Evolutionary conservation across 108 stramenopile genomes (phyloP), one percentile per base, ranked within the genome.

Genomic region (Nitzschia sp.): DNA sequence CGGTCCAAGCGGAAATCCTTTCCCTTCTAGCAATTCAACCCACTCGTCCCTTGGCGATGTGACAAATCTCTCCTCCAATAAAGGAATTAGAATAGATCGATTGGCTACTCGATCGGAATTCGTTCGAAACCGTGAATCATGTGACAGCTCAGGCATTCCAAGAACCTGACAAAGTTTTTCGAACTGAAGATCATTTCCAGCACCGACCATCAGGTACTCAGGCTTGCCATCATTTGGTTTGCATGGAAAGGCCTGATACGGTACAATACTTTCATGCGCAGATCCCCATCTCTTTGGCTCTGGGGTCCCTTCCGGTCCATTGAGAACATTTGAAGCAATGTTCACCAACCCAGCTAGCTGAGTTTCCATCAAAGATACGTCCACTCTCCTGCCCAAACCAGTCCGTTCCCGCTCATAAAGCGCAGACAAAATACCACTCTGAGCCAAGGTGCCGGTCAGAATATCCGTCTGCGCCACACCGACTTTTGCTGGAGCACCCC

Each of bases 251-350:
- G 71, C 73, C 65, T 82, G 81, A 33, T 82, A 82, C 16, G 81
- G 81, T 1, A 78, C 81, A 63, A 82, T 78, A 38, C 56, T 70
- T 71, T 75, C 77, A 57, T 82, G 81, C 1, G 73, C 81, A 47
- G 68, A 78, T 17, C 81, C 77, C 55, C 72, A 71, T 52, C 77
- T 62, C 22, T 55, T 71, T 21, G 72, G 72, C 36, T 59, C 67
- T 21, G 58, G 63, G 22, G 68, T 68, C 11, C 56, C 76, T 17
- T 68, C 47, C 19, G 66, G 64, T 23, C 59, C 36, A 63, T 78
- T 82, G 19, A 82, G 31, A 26, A 52, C 58, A 35, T 64, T 65
- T 11, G 74, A 53, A 22, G 81, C 77, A 36, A 74, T 61, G 13
- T 78, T 82, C 8, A 69, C 63, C 23, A 82, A 53, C 13, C 66